Conservation (phyloP, 2,329 filamentous ascomycete genomes). For the Sporothrix schenckii region DNA sequence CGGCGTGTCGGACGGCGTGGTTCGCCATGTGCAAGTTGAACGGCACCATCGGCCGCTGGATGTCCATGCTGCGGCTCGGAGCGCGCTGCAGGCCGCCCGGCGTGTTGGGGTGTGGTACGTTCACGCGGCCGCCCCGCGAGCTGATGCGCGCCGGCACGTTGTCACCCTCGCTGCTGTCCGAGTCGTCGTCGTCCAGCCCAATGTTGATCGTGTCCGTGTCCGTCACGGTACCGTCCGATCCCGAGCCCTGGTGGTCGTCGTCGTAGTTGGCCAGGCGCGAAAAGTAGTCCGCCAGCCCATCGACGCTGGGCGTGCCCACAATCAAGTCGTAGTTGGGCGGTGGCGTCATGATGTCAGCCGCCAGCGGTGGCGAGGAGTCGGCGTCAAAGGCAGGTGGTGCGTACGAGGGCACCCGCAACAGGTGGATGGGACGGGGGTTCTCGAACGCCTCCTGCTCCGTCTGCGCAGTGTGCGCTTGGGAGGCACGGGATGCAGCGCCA, state of each 20-base stretch:
- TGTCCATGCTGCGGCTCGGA: slow-evolving; percentile 61
- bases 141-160: slow-evolving; percentile 50
- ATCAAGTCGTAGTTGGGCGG: slow-evolving; percentile 84
- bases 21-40: slow-evolving; percentile 43
- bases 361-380: slow-evolving; percentile 68
- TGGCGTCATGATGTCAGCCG: slow-evolving; percentile 63
- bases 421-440: slow-evolving; percentile 74
- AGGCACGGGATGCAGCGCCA: not conserved
- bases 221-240: not conserved
- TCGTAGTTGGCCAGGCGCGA: slow-evolving; percentile 75
- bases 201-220: slow-evolving; percentile 32
- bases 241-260: slow-evolving; percentile 36
- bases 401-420: slow-evolving; percentile 80
- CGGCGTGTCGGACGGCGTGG: not conserved
- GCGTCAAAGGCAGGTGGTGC: slow-evolving; percentile 87
- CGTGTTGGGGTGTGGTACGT: slow-evolving; percentile 60
- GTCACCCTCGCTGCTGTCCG: slow-evolving; percentile 44
- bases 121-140: slow-evolving; percentile 58
- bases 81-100: slow-evolving; percentile 54
- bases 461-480: slow-evolving; percentile 19
- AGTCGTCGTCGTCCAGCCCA: slow-evolving; percentile 47
- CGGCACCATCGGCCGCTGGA: slow-evolving; percentile 49
- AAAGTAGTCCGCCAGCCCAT: slow-evolving; percentile 85
- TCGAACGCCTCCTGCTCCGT: slow-evolving; percentile 37
- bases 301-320: slow-evolving; percentile 67